Evolutionary conservation across 441 rosid species (phyloP).

Genomic region (Daphne laureola): DNA sequence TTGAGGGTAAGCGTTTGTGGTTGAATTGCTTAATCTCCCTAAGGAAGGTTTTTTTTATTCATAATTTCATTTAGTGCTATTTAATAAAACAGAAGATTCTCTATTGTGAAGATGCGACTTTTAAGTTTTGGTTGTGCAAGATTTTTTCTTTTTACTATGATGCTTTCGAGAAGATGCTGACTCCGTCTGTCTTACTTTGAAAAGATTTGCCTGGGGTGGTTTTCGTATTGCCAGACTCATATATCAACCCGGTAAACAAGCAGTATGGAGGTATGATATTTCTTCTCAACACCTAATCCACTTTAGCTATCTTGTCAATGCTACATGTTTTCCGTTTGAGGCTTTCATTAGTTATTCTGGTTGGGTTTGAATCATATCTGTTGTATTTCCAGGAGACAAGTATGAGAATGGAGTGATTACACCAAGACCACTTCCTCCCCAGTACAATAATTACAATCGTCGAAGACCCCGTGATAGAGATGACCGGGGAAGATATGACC

Average conservation of each 20-base stretch:
- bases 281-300: not conserved
- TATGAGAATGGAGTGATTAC: conserved; percentile 77
- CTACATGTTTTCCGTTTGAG: too few species aligned
- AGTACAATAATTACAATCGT: conserved; percentile 15
- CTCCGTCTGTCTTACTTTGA: not conserved
- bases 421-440: conserved; percentile 75
- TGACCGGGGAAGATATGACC: conserved; percentile 29
- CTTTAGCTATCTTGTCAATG: too few species aligned
- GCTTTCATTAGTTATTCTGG: not conserved
- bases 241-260: conserved; percentile 77
- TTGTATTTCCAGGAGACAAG: conserved; percentile 53
- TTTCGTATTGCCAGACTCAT: conserved; percentile 84
- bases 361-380: conserved; percentile 4
- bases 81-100: too few species aligned
- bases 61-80: too few species aligned
- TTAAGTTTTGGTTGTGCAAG: not conserved
- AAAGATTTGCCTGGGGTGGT: conserved; percentile 79
- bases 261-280: conserved; percentile 70
- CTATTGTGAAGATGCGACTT: not conserved
- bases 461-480: conserved; percentile 30
- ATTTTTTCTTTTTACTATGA: not conserved
- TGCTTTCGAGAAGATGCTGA: conserved; percentile 7
- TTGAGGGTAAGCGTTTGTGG: conserved; percentile 28
- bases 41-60: too few species aligned
- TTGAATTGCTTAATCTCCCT: too few species aligned